Conservation (phyloP, 176 grass and related monocot species). For the Phoenix dactylifera region DNA sequence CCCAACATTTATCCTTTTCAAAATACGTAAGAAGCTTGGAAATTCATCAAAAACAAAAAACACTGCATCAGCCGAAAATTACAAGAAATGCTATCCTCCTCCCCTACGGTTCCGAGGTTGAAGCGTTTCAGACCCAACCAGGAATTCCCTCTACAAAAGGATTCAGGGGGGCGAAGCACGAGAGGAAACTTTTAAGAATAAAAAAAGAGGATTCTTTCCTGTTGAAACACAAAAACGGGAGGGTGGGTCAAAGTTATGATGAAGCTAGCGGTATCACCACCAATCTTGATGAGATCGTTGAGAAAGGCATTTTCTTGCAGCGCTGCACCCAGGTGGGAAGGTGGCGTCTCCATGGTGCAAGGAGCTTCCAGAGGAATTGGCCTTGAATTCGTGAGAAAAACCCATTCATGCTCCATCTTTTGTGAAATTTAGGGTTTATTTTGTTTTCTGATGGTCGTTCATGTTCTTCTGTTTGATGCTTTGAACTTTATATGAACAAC, state of each 20-base stretch:
- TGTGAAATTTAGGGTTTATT: neutral
- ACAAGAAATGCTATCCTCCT: no score
- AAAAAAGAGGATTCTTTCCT: no score
- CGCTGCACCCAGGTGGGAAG: neutral
- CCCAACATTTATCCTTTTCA: no score
- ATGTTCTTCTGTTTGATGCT: constrained; percentile 5
- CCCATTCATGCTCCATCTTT: neutral
- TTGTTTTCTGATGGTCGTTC: neutral
- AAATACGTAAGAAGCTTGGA: no score
- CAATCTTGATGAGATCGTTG: constrained; percentile 27
- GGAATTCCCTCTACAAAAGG: no score
- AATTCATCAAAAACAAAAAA: no score
- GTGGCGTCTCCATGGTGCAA: constrained; percentile 80
- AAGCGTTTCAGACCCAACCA: no score
- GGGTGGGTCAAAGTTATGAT: neutral
- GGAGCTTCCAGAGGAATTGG: constrained; percentile 79
- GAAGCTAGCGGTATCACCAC: constrained; percentile 7
- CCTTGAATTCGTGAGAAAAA: constrained; percentile 69
- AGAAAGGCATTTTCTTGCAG: constrained; percentile 36
- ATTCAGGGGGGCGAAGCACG: no score
- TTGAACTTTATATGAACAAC: neutral
- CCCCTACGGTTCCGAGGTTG: no score
- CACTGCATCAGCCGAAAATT: no score
- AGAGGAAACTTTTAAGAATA: no score
- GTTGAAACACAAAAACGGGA: no score